Conservation (phyloP, 2,329 filamentous ascomycete genomes). For the Allantophomopsis lycopodina region DNA sequence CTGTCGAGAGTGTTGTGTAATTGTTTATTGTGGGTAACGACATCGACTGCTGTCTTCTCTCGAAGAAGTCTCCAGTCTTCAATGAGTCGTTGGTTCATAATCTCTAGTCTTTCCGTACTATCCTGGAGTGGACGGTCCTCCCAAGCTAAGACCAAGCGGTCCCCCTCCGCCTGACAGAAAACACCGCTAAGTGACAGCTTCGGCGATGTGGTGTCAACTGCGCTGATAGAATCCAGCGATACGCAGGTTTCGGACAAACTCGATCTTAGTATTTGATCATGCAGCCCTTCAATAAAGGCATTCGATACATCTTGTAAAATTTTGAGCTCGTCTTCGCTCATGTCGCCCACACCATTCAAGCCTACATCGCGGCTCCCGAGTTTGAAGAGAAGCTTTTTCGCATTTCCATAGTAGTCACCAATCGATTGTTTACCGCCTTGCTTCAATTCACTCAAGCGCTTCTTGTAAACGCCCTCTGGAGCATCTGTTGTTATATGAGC, state of each 20-base stretch:
- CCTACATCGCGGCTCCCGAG: conserved; percentile 15
- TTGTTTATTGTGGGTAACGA: conserved; percentile 35
- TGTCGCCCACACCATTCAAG: conserved; percentile 7
- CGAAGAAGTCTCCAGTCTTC: conserved; percentile 27
- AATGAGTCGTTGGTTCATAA: conserved; percentile 23
- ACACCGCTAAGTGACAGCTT: conserved; percentile 41
- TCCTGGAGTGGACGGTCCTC: conserved; percentile 22
- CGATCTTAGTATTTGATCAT: conserved; percentile 28
- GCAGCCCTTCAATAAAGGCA: conserved; percentile 40
- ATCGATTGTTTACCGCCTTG: conserved; percentile 15
- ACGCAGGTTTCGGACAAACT: conserved; percentile 20
- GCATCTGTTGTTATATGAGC: not conserved
- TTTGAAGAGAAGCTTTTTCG: conserved; percentile 15
- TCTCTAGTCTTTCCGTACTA: conserved; percentile 19
- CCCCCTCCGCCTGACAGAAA: conserved; percentile 40
- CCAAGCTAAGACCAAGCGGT: conserved; percentile 34
- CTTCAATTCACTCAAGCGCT: conserved; percentile 8
- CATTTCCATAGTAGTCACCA: conserved; percentile 15
- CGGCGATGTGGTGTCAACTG: conserved; percentile 12
- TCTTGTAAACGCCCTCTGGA: conserved; percentile 1
- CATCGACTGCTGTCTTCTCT: conserved; percentile 25
- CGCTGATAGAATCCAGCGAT: no score
- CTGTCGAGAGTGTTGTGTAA: conserved; percentile 31
- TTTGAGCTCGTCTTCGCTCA: conserved; percentile 24
- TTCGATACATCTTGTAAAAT: conserved; percentile 36